phyloP scores from a whole-genome alignment of 345 rosid species.

The Bruguiera sexangula region DNA sequence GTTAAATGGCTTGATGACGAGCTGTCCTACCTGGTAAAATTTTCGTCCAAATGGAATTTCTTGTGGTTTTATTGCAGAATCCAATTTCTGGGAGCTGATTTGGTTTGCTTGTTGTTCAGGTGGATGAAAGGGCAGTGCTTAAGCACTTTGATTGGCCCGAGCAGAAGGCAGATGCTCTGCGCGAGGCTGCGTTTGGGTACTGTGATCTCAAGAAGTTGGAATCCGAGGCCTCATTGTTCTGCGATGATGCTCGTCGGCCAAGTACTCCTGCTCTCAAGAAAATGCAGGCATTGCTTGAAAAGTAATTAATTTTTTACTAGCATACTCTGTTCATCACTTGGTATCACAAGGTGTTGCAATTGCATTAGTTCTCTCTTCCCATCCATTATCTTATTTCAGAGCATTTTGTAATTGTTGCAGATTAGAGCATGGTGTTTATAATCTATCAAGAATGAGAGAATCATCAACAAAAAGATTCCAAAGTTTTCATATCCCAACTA shows the following conservation, averaged over 20 bases:
- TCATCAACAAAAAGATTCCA: constrained; percentile 66
- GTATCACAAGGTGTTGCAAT: not conserved
- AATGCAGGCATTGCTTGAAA: constrained; percentile 89
- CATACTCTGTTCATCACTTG: no score
- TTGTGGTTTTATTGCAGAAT: not conserved
- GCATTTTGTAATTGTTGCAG: constrained; percentile 29
- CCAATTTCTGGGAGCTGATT: not conserved
- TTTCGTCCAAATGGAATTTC: not conserved
- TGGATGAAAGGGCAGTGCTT: constrained; percentile 88
- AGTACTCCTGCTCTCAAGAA: constrained; percentile 74
- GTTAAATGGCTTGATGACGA: constrained; percentile 98
- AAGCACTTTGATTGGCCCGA: constrained; percentile 95
- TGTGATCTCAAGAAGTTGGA: constrained; percentile 79
- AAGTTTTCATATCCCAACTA: constrained; percentile 69
- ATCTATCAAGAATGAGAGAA: constrained; percentile 86
- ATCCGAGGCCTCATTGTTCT: constrained; percentile 72
- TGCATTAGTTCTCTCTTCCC: not conserved
- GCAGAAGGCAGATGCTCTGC: constrained; percentile 81
- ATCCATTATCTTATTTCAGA: not conserved
- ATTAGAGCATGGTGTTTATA: constrained; percentile 89
- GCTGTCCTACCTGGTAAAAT: constrained; percentile 72
- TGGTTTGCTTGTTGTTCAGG: constrained; percentile 29
- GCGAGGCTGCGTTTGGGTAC: constrained; percentile 94
- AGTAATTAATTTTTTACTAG: constrained; percentile 33
- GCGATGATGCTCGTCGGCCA: constrained; percentile 60